Evolutionary conservation across 2,329 filamentous ascomycete genomes (phyloP).

Genomic region (Helicocarpus griseus): DNA sequence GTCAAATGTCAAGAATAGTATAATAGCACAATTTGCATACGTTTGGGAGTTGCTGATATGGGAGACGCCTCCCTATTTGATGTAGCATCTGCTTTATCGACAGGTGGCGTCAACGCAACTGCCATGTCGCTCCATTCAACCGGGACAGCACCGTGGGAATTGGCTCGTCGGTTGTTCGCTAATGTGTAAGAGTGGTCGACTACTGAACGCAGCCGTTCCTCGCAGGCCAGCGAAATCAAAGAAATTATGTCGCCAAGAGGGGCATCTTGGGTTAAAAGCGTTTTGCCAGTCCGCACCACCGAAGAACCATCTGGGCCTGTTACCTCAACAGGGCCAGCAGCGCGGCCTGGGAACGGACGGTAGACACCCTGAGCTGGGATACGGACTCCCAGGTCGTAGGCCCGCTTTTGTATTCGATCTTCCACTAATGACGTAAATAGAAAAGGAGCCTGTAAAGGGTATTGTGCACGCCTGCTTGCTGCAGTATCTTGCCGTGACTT

Average conservation of each 20-base stretch:
- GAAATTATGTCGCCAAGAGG: conserved; percentile 73
- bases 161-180: conserved; percentile 61
- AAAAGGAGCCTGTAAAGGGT: conserved; percentile 66
- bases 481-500: conserved; percentile 56
- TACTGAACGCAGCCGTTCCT: conserved; percentile 65
- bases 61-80: conserved; percentile 3
- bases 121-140: conserved; percentile 67
- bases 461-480: conserved; percentile 52
- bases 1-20: conserved; percentile 17
- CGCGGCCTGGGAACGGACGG: conserved; percentile 32
- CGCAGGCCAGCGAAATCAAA: conserved; percentile 70
- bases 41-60: conserved; percentile 27
- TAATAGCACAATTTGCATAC: conserved; percentile 20
- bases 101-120: conserved; percentile 37
- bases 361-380: conserved; percentile 48
- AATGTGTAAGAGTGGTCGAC: conserved; percentile 67
- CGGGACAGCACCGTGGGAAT: conserved; percentile 70
- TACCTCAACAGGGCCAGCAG: conserved; percentile 37
- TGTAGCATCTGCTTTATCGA: conserved; percentile 20
- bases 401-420: conserved; percentile 47
- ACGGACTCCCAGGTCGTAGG: conserved; percentile 48
- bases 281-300: conserved; percentile 55
- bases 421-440: conserved; percentile 52
- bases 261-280: conserved; percentile 61
- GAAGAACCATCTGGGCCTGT: conserved; percentile 53